These are phyloP conservation scores for Fusarium oligoseptatum DNA, from an alignment of 2,329 filamentous ascomycete genomes.

Conservation along the genomic window DNA sequence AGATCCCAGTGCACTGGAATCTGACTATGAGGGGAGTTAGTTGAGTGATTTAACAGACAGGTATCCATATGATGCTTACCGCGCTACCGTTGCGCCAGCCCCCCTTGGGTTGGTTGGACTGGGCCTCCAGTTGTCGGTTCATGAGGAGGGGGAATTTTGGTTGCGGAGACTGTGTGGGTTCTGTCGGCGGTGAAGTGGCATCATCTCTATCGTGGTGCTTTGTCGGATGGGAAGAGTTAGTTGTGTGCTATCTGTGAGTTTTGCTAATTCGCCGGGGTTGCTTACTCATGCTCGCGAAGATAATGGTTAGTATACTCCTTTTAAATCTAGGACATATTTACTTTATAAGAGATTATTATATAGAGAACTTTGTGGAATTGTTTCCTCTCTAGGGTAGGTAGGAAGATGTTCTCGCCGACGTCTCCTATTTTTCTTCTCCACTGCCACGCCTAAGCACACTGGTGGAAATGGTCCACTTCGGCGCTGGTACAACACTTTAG, in stretches of 20 bases:
- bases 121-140: background rate
- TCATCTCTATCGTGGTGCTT: background rate
- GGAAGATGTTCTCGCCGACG: background rate
- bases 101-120: background rate
- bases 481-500: too few species aligned
- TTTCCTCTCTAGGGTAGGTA: background rate
- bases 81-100: conserved; percentile 1
- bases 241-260: background rate
- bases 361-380: background rate
- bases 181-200: background rate
- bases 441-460: background rate
- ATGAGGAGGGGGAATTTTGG: background rate
- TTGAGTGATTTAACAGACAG: background rate
- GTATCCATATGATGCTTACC: background rate
- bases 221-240: background rate
- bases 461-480: too few species aligned
- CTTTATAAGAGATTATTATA: rapidly evolving
- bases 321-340: background rate
- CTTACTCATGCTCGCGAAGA: rapidly evolving
- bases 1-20: conserved; percentile 1
- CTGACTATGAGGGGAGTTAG: background rate
- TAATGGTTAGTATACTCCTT: background rate
- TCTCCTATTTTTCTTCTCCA: background rate
- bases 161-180: background rate
- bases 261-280: background rate